Conservation (phyloP, 345 rosid genomes). For the Lumnitzera littorea region DNA sequence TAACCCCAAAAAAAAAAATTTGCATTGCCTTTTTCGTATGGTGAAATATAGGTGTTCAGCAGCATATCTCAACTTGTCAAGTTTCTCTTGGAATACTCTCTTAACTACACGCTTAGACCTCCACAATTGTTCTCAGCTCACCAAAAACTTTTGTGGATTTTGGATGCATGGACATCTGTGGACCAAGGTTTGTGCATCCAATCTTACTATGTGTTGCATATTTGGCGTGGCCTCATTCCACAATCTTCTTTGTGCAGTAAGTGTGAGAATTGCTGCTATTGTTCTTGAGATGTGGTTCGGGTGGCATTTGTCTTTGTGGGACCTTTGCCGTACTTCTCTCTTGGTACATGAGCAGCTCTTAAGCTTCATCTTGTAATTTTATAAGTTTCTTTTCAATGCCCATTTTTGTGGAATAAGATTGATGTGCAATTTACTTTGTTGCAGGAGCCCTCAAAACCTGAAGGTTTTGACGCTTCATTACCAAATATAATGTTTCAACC, state of each 20-base stretch:
- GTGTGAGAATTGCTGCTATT: slow-evolving; percentile 47
- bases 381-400: neutral
- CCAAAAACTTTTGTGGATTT: slow-evolving; percentile 70
- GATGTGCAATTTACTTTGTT: neutral
- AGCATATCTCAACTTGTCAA: slow-evolving; percentile 36
- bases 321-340: slow-evolving; percentile 25
- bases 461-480: slow-evolving; percentile 26
- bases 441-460: slow-evolving; percentile 40
- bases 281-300: slow-evolving; percentile 87
- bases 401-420: neutral
- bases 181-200: slow-evolving; percentile 34
- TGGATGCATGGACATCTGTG: slow-evolving; percentile 63
- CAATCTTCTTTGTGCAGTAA: slow-evolving; percentile 28
- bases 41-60: slow-evolving; percentile 35
- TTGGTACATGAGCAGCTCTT: slow-evolving; percentile 31
- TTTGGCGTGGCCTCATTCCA: neutral
- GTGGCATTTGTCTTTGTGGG: slow-evolving; percentile 93
- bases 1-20: too few species aligned
- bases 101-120: slow-evolving; percentile 53
- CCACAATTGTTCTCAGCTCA: slow-evolving; percentile 77
- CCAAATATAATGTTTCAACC: slow-evolving; percentile 59
- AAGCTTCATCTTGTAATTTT: too few species aligned
- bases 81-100: slow-evolving; percentile 42
- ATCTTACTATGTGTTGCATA: slow-evolving; percentile 1
- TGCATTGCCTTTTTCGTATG: neutral